Percentiles rank a stretch among this genome's conserved stretches.
phyloP scores from a whole-genome alignment of 495 filamentous ascomycete species.

The Penicillium goetzii region DNA sequence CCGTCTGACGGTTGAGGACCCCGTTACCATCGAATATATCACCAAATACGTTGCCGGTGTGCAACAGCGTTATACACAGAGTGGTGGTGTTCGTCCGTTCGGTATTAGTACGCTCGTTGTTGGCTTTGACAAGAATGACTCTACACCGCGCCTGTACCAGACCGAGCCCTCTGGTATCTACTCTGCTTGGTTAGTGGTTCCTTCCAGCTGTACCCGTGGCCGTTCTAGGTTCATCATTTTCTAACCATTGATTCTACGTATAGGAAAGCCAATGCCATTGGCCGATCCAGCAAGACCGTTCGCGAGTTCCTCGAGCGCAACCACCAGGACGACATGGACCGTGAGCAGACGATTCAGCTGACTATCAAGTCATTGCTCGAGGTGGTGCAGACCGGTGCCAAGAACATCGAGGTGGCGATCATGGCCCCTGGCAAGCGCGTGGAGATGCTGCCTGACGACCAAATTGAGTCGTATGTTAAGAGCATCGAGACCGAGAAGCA shows the following conservation, averaged over 20 bases:
- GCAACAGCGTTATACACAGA: conserved; percentile 98
- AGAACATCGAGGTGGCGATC: conserved; percentile 99
- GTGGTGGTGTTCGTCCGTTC: conserved; percentile 94
- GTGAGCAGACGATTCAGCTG: conserved; percentile 93
- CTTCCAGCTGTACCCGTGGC: background rate
- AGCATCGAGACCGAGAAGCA: conserved; percentile 99
- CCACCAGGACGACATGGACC: conserved; percentile 95
- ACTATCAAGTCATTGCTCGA: conserved; percentile 97
- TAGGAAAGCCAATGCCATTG: conserved; percentile 99
- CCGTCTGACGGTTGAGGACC: conserved; percentile 96
- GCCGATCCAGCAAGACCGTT: conserved; percentile 96
- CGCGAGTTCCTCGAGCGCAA: conserved; percentile 97
- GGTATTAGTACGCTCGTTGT: conserved; percentile 97
- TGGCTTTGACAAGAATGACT: conserved; percentile 91
- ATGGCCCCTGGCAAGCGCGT: conserved; percentile 93
- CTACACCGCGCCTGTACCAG: conserved; percentile 86
- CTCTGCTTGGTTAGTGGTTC: conserved; percentile 79
- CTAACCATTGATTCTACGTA: conserved; percentile 17
- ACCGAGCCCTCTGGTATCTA: conserved; percentile 98
- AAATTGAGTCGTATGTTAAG: conserved; percentile 96
- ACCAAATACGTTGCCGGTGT: conserved; percentile 97
- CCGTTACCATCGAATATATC: conserved; percentile 97
- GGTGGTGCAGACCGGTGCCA: conserved; percentile 97
- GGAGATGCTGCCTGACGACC: conserved; percentile 94
- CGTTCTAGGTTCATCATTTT: background rate